These are phyloP conservation scores for Hymenoscyphus fructigenus DNA, from an alignment of 2,329 filamentous ascomycete species.

Conservation along the genomic window DNA sequence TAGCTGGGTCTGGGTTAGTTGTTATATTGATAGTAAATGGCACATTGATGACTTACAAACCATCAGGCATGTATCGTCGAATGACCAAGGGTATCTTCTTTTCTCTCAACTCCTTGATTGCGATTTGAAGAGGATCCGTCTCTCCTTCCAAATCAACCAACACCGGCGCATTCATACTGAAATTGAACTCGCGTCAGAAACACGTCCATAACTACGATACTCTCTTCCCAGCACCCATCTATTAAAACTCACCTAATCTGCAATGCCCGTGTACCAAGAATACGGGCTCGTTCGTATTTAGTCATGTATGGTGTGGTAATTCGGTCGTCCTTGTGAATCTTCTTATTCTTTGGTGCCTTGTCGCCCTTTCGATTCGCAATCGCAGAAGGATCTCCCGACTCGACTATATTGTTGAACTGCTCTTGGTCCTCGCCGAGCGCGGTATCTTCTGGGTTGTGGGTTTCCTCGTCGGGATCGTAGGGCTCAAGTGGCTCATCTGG, in stretches of 20 bases:
- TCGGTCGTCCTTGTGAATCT: conserved; percentile 83
- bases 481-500: conserved; percentile 53
- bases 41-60: conserved; percentile 65
- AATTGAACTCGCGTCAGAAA: not conserved
- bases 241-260: conserved; percentile 77
- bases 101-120: conserved; percentile 93
- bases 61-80: conserved; percentile 91
- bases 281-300: conserved; percentile 94
- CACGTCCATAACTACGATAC: not conserved
- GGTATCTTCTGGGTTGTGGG: conserved; percentile 50
- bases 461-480: conserved; percentile 53
- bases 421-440: conserved; percentile 59
- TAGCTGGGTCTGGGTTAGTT: conserved; percentile 49
- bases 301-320: conserved; percentile 98
- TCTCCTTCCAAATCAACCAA: conserved; percentile 96
- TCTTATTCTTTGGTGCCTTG: conserved; percentile 72
- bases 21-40: not conserved
- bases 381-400: conserved; percentile 62
- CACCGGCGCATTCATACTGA: conserved; percentile 94
- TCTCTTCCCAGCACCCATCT: not conserved
- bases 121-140: conserved; percentile 95
- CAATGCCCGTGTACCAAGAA: conserved; percentile 86
- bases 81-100: conserved; percentile 99
- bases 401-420: conserved; percentile 46
- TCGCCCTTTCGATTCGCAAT: conserved; percentile 56